Conservation (phyloP, 2,329 filamentous ascomycete genomes). For the Sclerotinia borealis region DNA sequence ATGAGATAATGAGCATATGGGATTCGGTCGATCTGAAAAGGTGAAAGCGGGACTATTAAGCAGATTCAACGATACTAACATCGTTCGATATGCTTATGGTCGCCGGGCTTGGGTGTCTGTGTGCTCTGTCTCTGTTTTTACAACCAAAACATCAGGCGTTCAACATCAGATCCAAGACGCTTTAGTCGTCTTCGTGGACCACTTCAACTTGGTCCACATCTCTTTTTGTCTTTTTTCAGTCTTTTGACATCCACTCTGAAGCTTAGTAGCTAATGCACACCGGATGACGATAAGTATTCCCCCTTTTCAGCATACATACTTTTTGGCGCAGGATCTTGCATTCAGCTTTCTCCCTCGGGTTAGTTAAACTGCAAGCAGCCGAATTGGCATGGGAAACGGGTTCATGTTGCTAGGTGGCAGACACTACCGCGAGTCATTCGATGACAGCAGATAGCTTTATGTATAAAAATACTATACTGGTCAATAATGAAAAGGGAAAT, state of each 20-base stretch:
- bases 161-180: constrained; percentile 68
- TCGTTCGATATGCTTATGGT: constrained; percentile 46
- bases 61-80: constrained; percentile 65
- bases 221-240: constrained; percentile 31
- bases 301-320: neutral
- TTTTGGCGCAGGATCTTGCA: neutral
- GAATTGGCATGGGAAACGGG: neutral
- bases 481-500: constrained; percentile 4
- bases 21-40: constrained; percentile 30
- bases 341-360: neutral
- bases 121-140: constrained; percentile 73
- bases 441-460: constrained; percentile 10
- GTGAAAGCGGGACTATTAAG: constrained; percentile 34
- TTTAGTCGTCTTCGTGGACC: constrained; percentile 51
- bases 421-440: constrained; percentile 6
- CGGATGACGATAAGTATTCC: constrained; percentile 7
- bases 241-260: constrained; percentile 13
- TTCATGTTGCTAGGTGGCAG: constrained; percentile 12
- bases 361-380: neutral
- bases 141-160: constrained; percentile 78
- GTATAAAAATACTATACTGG: constrained; percentile 4
- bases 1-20: constrained; percentile 14
- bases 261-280: constrained; percentile 13
- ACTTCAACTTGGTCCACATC: constrained; percentile 60
- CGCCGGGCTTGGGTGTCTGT: constrained; percentile 54